Base-by-base conservation (phyloP, 345 rosid species). In the Capsella bursapastoris region DNA sequence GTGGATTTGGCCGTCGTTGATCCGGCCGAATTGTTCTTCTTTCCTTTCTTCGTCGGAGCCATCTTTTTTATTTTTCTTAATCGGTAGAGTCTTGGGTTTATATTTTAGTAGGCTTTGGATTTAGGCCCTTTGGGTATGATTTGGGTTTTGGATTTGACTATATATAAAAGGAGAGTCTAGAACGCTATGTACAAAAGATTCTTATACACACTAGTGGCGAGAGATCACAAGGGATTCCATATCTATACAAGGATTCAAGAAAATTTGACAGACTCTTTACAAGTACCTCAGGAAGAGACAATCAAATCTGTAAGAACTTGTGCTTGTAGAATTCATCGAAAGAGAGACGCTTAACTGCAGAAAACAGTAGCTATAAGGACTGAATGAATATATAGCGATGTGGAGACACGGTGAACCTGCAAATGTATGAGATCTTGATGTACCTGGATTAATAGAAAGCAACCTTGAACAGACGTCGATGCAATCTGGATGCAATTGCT, bases 41-140 rank as follows among this genome's bases (percentile, higher is more conserved):
- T 89, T 12, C 85, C 88, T 73, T 88, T 87, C 85, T 80, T 90
- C 7, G 84, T 80, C 64, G 97, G 94, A 44, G 90, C 88, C 91
- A 89, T 88, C 34, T 10, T 7, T 2, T 34, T 40, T 9, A 6
- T 52, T 35, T 70, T 43, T 29, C 5, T 59, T 8, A 32, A 41
- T 29, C 51, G 52, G 59, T 14, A 6, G 52, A 48, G 66, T 53
- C 3, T 47, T 27, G 35, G 65, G 56, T 51, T 49, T 66, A n/a
- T 38, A 16, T 40, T 29, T 60, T 50, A 44, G 15, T 44, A 13
- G 48, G 48, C 48, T 44, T 44, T 44, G 15, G 48, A 43, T 43
- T 4, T 12, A 43, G 48, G 15, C 48, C 48, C 15, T 44, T 44
- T 44, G 15, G 15, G 48, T 43, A 1, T 43, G 15, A 13, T 43